These are phyloP conservation scores for Didymella lethalis DNA, from an alignment of 2,329 filamentous ascomycete genomes.

Conservation along the genomic window DNA sequence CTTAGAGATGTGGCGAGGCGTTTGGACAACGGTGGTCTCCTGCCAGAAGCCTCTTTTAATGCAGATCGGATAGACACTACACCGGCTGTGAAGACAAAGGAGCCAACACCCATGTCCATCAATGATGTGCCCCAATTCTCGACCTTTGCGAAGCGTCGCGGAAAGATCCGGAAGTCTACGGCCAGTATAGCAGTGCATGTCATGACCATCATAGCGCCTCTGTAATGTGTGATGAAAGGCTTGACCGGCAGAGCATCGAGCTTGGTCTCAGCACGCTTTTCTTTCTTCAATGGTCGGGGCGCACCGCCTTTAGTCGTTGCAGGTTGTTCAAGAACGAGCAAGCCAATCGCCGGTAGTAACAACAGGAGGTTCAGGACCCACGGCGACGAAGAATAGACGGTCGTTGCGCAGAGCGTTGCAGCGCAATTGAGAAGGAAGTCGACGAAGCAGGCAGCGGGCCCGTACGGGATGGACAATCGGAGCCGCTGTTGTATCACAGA, in stretches of 20 bases:
- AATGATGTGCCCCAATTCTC: slow-evolving; percentile 99
- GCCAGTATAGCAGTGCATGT: slow-evolving; percentile 94
- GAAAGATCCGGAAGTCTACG: slow-evolving; percentile 93
- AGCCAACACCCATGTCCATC: slow-evolving; percentile 97
- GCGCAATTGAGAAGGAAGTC: slow-evolving; percentile 90
- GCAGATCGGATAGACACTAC: slow-evolving; percentile 86
- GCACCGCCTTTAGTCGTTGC: slow-evolving; percentile 23
- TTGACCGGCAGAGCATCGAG: slow-evolving; percentile 75
- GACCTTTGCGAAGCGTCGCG: slow-evolving; percentile 93
- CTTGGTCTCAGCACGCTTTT: slow-evolving; percentile 25
- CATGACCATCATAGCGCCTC: slow-evolving; percentile 87
- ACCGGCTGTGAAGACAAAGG: slow-evolving; percentile 94
- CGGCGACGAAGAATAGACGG: slow-evolving; percentile 79
- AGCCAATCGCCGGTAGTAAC: slow-evolving; percentile 71
- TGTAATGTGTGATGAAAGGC: slow-evolving; percentile 91
- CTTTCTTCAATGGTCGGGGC: slow-evolving; percentile 34
- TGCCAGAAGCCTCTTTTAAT: slow-evolving; percentile 70
- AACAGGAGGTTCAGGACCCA: slow-evolving; percentile 78
- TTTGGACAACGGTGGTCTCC: slow-evolving; percentile 58
- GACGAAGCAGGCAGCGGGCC: slow-evolving; percentile 69
- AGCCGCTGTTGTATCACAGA: slow-evolving; percentile 85
- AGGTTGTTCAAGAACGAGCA: slow-evolving; percentile 59
- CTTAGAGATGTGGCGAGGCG: slow-evolving; percentile 74
- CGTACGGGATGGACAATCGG: slow-evolving; percentile 82
- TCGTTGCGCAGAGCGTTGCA: slow-evolving; percentile 82